phyloP scores from a whole-genome alignment of 2,329 filamentous ascomycete species.

The Xylaria sp. region DNA sequence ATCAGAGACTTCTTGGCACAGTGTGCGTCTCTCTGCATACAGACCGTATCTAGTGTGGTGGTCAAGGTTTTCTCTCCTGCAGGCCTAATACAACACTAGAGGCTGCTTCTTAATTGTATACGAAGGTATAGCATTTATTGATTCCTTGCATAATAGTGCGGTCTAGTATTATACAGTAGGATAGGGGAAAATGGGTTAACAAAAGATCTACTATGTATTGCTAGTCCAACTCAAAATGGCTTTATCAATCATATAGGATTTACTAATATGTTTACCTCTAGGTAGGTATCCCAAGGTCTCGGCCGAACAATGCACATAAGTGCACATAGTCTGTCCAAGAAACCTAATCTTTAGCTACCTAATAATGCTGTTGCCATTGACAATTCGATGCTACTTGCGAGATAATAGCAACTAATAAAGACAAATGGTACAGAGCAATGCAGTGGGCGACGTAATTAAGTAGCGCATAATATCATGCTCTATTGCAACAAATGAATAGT shows the following conservation, averaged over 20 bases:
- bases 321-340: not conserved
- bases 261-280: not conserved
- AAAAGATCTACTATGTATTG: too few relatives aligned
- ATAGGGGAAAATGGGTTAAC: not conserved
- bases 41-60: slow-evolving; percentile 20
- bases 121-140: not conserved
- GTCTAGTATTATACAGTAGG: not conserved
- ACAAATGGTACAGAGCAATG: not conserved
- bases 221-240: not conserved
- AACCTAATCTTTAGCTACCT: not conserved
- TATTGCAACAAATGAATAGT: not conserved
- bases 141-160: not conserved
- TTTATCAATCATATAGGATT: not conserved
- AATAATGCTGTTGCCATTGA: not conserved
- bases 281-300: not conserved
- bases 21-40: slow-evolving; percentile 7
- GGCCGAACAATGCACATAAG: slow-evolving; percentile 1
- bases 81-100: slow-evolving; percentile 1
- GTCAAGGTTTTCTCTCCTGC: slow-evolving; percentile 17
- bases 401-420: not conserved
- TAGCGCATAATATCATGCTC: slow-evolving; percentile 12
- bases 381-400: not conserved
- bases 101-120: slow-evolving; percentile 18
- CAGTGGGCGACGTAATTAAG: not conserved
- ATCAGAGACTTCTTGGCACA: slow-evolving; percentile 31